phyloP scores from a whole-genome alignment of 2,329 filamentous ascomycete genomes.

The Cladorrhinum sp. region DNA sequence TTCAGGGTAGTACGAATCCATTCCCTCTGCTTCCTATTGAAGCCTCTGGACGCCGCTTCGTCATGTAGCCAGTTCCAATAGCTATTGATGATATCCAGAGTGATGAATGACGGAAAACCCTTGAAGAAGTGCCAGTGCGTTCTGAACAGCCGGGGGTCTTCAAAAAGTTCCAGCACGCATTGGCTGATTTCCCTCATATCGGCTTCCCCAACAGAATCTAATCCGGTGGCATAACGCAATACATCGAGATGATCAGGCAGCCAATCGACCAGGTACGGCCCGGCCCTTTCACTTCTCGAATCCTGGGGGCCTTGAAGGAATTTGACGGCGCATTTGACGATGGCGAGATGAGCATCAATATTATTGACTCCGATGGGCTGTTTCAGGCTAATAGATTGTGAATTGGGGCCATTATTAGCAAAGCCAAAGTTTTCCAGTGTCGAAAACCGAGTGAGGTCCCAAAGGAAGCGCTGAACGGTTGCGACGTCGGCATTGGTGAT shows the following conservation, averaged over 20 bases:
- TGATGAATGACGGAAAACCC: background rate
- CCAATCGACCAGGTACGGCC: background rate
- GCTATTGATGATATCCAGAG: background rate
- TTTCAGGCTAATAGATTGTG: background rate
- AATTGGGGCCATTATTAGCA: background rate
- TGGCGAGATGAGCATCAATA: background rate
- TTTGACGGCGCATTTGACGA: background rate
- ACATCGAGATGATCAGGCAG: background rate
- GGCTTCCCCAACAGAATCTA: background rate
- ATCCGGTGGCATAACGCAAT: background rate
- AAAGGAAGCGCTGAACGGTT: conserved; percentile 6
- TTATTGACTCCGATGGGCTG: background rate
- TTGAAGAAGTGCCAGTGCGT: background rate
- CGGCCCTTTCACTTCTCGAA: background rate
- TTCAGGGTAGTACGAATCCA: background rate
- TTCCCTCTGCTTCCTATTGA: background rate
- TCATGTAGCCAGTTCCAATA: background rate
- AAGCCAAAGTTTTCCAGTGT: conserved; percentile 4
- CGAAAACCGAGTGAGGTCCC: conserved; percentile 2
- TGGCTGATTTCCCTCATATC: background rate
- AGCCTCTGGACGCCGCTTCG: background rate
- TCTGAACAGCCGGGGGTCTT: background rate
- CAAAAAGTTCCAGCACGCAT: background rate
- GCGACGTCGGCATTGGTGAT: conserved; percentile 7
- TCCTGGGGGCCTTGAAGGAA: background rate